A percentile compares a stretch with the other conserved stretches of the same genome.
Evolutionary conservation across 2,329 filamentous ascomycete species (phyloP).

Genomic region (Capronia americana): DNA sequence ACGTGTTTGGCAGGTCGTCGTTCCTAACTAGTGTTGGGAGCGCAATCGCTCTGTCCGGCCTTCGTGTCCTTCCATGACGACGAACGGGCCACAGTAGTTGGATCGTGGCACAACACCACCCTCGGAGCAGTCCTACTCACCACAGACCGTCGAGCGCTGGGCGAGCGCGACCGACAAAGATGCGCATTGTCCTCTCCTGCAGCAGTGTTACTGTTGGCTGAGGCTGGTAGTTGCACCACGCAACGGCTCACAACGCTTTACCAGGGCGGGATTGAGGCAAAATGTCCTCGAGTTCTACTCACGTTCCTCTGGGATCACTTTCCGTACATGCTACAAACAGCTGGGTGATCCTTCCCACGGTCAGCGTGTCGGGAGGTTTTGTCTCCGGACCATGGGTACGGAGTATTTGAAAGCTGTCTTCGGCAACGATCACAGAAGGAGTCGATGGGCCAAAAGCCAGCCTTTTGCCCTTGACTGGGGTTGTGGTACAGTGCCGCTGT

Average conservation of each 20-base stretch:
- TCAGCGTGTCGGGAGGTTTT: neutral
- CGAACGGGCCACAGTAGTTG: neutral
- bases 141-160: constrained; percentile 1
- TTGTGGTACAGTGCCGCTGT: constrained; percentile 34
- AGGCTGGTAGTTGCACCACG: constrained; percentile 23
- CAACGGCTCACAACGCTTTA: constrained; percentile 29
- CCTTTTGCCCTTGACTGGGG: constrained; percentile 4
- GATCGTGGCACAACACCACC: neutral
- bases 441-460: neutral
- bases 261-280: constrained; percentile 19
- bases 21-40: neutral
- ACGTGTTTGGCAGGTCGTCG: constrained; percentile 20
- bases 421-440: neutral
- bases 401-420: neutral
- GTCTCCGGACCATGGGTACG: neutral
- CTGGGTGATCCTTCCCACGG: neutral
- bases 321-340: neutral
- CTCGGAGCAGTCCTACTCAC: constrained; percentile 1
- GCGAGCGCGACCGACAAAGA: neutral
- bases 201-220: constrained; percentile 6
- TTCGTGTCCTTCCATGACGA: neutral
- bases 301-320: neutral
- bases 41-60: neutral
- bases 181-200: constrained; percentile 4
- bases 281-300: constrained; percentile 3